A percentile compares a stretch with the other conserved stretches of the same genome.
Evolutionary conservation across 2,329 filamentous ascomycete species (phyloP).

Genomic region (Neonectria magnoliae): DNA sequence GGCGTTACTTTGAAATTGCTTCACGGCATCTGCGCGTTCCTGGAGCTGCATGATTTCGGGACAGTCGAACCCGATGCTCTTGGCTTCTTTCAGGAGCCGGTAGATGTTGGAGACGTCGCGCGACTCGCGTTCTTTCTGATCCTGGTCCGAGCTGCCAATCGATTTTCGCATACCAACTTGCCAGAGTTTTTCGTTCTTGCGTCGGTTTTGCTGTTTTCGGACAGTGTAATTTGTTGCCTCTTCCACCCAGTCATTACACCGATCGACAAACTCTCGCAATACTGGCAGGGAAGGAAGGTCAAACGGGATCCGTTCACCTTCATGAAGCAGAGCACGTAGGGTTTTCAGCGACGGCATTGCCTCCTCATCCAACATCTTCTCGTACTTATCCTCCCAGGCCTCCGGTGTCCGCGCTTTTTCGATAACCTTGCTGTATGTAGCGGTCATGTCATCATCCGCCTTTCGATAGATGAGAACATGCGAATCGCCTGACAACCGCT

Average conservation of each 20-base stretch:
- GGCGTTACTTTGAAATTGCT: conserved; percentile 83
- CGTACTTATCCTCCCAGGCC: conserved; percentile 89
- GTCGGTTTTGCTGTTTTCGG: conserved; percentile 95
- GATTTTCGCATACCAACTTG: conserved; percentile 78
- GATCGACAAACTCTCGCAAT: conserved; percentile 89
- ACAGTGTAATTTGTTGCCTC: conserved; percentile 96
- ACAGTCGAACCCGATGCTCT: conserved; percentile 91
- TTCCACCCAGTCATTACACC: conserved; percentile 97
- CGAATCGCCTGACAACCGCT: conserved; percentile 74
- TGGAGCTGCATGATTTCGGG: conserved; percentile 87
- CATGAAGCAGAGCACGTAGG: conserved; percentile 83
- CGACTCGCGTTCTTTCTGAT: conserved; percentile 85
- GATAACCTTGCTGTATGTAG: conserved; percentile 77
- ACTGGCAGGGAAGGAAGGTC: conserved; percentile 83
- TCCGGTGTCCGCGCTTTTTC: conserved; percentile 90
- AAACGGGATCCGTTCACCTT: conserved; percentile 96
- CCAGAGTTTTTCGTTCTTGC: conserved; percentile 92
- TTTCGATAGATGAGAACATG: conserved; percentile 84
- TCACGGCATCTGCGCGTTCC: conserved; percentile 86
- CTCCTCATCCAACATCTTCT: conserved; percentile 84
- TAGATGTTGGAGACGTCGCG: conserved; percentile 91
- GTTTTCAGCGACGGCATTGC: conserved; percentile 86
- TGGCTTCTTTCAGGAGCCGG: conserved; percentile 83
- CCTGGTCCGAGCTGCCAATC: conserved; percentile 62
- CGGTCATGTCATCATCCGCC: conserved; percentile 74